Base-by-base conservation (phyloP, 495 filamentous ascomycete species). In the Xeromyces bisporus region DNA sequence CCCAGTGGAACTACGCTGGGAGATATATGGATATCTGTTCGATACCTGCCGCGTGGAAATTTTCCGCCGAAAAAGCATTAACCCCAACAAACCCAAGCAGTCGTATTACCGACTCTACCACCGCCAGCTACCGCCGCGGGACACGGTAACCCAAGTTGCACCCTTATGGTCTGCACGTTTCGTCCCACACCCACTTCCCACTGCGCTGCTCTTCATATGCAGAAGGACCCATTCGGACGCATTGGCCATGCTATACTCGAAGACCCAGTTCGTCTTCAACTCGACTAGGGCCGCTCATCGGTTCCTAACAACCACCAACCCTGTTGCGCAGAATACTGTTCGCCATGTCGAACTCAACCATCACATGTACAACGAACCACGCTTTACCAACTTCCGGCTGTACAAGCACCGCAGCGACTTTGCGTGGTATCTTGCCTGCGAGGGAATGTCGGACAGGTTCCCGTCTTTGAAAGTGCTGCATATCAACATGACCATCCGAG, bases 291-390 rank as follows among this genome's bases (percentile, higher is more conserved):
- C 41, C 8, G 24, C 39, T 3, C 14, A 18, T 7, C 32, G 36
- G 8, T 51, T 51, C 27, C 18, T 48, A 0, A 14, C 29, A 10
- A 37, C 26, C 7, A 33, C 39, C 0, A 13, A 28, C 1, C 24
- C 14, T 11, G 23, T 32, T 6, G 33, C 39, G 0, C 41, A 45
- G 10, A 14, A 23, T 6, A 34, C 29, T n/a, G 44, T 51, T 20
- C 36, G 15, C 1, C 41, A 44, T 21, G 29, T 51, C 6, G 47
- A 48, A 29, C 29, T 51, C 8, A 31, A 37, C 13, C 44, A 48
- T 15, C 35, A n/a, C 23, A 51, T 47, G 41, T 48, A 51, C 32
- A 41, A 41, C 13, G 47, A 51, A 30, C 47, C 44, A 7, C 28
- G 24, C 0, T 23, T 43, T 8, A 26, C 29, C 2, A 15, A 27